phyloP scores from a whole-genome alignment of 306 rosid species.

The Senna siamea region DNA sequence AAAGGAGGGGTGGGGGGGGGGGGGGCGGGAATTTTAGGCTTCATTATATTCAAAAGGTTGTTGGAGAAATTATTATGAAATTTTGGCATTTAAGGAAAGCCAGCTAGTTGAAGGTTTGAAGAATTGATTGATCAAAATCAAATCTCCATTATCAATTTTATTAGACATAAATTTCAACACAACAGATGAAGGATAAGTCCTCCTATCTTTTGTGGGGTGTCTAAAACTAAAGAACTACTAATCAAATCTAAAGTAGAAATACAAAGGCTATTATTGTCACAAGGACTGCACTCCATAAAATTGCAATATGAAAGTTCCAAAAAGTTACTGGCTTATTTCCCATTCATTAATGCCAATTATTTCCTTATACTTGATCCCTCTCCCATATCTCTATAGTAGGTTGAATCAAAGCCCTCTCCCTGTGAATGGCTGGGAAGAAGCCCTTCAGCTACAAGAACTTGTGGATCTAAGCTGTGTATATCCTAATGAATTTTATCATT shows the following conservation, averaged over 20 bases:
- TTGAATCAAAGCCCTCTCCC: constrained; percentile 1
- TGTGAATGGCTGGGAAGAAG: constrained; percentile 1
- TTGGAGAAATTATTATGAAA: no score
- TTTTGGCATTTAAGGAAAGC: no score
- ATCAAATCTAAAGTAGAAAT: constrained; percentile 17
- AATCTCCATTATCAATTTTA: constrained; percentile 14
- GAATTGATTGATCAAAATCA: no score
- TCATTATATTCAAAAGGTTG: no score
- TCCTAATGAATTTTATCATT: constrained; percentile 39
- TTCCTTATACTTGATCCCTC: not conserved
- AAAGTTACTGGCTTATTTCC: constrained; percentile 4
- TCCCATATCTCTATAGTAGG: not conserved
- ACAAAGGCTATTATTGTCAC: not conserved
- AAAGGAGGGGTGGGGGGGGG: no score
- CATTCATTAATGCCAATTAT: not conserved
- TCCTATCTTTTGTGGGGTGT: constrained; percentile 3
- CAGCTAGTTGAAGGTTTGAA: no score
- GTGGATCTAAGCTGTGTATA: constrained; percentile 21
- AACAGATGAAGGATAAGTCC: constrained; percentile 3
- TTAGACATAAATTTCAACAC: not conserved
- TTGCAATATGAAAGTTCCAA: not conserved
- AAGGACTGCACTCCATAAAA: constrained; percentile 14
- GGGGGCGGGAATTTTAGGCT: no score
- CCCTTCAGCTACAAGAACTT: constrained; percentile 9
- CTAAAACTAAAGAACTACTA: constrained; percentile 8